A percentile compares a stretch with the other conserved stretches of the same genome.
phyloP scores from a whole-genome alignment of 2,329 filamentous ascomycete species.

The Orbilia blumenaviensis region DNA sequence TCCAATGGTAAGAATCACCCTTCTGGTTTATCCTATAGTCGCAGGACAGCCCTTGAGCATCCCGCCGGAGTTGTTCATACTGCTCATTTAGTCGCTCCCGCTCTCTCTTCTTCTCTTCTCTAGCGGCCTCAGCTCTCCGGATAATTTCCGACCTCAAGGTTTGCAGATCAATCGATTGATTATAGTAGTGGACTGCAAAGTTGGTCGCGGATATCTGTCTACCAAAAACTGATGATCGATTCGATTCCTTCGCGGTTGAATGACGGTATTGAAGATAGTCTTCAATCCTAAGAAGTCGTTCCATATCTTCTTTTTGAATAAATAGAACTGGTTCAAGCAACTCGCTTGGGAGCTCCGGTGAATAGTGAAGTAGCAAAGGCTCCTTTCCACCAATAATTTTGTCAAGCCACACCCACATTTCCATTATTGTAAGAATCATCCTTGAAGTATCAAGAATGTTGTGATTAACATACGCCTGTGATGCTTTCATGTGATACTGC shows the following conservation, averaged over 20 bases:
- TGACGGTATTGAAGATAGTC: slow-evolving; percentile 62
- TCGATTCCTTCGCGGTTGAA: slow-evolving; percentile 4
- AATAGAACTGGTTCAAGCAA: slow-evolving; percentile 65
- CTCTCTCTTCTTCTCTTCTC: slow-evolving; percentile 60
- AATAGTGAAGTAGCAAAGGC: slow-evolving; percentile 64
- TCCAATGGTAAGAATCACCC: background rate
- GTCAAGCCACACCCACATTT: slow-evolving; percentile 70
- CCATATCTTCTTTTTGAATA: slow-evolving; percentile 62
- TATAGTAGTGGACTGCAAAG: slow-evolving; percentile 66
- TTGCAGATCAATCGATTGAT: slow-evolving; percentile 63
- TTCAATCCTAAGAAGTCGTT: slow-evolving; percentile 64
- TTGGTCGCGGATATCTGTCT: slow-evolving; percentile 58
- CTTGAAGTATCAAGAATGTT: slow-evolving; percentile 65
- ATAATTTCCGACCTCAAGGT: slow-evolving; percentile 24
- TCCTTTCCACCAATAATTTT: slow-evolving; percentile 61
- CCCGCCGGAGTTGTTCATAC: slow-evolving; percentile 54
- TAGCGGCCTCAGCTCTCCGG: slow-evolving; percentile 2
- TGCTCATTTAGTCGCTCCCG: slow-evolving; percentile 58
- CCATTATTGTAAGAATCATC: slow-evolving; percentile 68
- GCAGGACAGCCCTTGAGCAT: background rate
- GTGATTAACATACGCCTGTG: background rate
- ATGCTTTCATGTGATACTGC: slow-evolving; percentile 60
- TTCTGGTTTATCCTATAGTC: background rate
- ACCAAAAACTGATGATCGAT: slow-evolving; percentile 60
- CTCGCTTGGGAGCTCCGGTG: slow-evolving; percentile 62